Conservation (phyloP, 192 early-diverging fungal species). For the Gryganskiella cystojenkinii region DNA sequence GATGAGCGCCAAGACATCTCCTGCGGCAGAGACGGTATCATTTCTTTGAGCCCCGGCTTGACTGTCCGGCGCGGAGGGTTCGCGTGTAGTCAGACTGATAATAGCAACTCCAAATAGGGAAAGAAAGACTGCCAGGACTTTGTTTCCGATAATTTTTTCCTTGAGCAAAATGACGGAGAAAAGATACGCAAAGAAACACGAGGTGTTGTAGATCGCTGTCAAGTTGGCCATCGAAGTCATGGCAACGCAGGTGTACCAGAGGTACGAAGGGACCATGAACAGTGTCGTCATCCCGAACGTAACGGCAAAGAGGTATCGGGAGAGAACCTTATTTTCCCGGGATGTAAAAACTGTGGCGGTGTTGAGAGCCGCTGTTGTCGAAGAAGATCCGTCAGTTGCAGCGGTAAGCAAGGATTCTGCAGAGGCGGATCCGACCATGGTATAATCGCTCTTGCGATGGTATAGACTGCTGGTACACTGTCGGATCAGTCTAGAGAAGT, state of each 20-base stretch:
- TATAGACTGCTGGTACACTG: constrained; percentile 34
- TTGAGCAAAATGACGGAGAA: constrained; percentile 78
- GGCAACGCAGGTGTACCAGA: constrained; percentile 83
- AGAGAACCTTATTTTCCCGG: constrained; percentile 7
- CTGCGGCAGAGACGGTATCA: constrained; percentile 24
- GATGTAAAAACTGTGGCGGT: constrained; percentile 12
- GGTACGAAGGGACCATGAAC: constrained; percentile 75
- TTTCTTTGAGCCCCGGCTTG: constrained; percentile 8
- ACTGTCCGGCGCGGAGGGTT: background rate
- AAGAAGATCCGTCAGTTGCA: background rate
- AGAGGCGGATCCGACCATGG: constrained; percentile 3
- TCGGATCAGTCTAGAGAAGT: constrained; percentile 32
- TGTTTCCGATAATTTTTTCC: constrained; percentile 68
- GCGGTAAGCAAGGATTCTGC: background rate
- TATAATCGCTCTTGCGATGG: constrained; percentile 16
- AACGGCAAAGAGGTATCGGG: constrained; percentile 39
- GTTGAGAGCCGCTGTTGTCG: background rate
- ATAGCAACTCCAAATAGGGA: constrained; percentile 76
- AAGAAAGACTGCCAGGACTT: constrained; percentile 71
- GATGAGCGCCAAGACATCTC: constrained; percentile 69
- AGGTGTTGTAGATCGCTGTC: constrained; percentile 86
- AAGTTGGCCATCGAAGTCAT: constrained; percentile 81
- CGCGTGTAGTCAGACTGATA: constrained; percentile 63
- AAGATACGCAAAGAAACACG: constrained; percentile 86
- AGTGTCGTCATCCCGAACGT: constrained; percentile 59